Conservation (phyloP, 441 rosid species). For the Syzygium malaccense region DNA sequence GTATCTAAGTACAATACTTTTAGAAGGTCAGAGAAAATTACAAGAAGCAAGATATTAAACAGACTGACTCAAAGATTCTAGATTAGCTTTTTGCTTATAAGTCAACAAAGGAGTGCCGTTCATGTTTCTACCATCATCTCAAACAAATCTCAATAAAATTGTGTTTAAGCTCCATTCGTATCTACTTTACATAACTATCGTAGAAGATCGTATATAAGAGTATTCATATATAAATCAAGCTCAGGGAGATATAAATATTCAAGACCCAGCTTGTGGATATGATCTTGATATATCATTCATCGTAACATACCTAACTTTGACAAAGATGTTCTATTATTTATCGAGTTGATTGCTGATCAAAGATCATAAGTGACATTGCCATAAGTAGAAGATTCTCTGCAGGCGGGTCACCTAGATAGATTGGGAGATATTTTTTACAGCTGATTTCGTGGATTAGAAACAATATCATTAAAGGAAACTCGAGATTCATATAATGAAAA, state of each 20-base stretch:
- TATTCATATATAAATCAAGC: not conserved
- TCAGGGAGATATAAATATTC: not conserved
- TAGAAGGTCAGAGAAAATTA: not conserved
- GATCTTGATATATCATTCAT: not conserved
- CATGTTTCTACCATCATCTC: not conserved
- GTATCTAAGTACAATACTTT: conserved; percentile 5
- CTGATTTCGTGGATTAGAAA: not conserved
- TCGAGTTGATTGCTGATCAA: not conserved
- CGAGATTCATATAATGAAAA: not conserved
- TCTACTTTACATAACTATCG: not conserved
- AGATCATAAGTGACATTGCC: not conserved
- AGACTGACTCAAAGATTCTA: conserved; percentile 21
- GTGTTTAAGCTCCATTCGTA: not conserved
- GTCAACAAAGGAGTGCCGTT: conserved; percentile 12
- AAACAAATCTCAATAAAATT: not conserved
- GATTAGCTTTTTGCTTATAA: conserved; percentile 1
- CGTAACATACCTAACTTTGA: not conserved
- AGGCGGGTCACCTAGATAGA: not conserved
- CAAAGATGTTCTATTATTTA: not conserved
- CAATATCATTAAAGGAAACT: not conserved
- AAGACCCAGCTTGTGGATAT: not conserved
- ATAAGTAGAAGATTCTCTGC: not conserved
- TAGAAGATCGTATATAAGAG: not conserved
- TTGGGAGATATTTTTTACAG: not conserved
- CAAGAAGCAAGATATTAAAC: conserved; percentile 1